phyloP scores from a whole-genome alignment of 164 flowering plant species.

The Umbellularia californica region DNA sequence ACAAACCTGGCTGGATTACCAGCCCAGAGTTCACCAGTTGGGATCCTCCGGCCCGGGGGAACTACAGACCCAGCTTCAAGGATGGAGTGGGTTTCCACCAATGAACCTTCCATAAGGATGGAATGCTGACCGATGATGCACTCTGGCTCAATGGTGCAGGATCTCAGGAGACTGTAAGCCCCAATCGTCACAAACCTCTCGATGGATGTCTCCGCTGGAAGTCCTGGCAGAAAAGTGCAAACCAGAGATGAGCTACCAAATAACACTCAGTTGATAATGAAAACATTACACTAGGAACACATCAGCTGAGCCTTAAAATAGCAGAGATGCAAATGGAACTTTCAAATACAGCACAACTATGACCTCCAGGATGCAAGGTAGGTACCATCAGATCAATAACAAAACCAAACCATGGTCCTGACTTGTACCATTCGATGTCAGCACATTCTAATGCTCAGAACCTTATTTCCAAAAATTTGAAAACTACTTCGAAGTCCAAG shows the following conservation, averaged over 20 bases:
- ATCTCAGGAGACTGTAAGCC: slow-evolving; percentile 70
- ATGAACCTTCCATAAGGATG: slow-evolving; percentile 93
- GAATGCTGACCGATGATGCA: slow-evolving; percentile 95
- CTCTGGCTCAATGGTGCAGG: slow-evolving; percentile 93
- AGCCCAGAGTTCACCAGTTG: slow-evolving; percentile 95
- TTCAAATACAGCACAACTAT: too few species aligned
- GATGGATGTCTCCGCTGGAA: slow-evolving; percentile 86
- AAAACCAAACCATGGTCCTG: too few species aligned
- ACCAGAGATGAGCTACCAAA: background rate
- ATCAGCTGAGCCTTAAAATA: too few species aligned
- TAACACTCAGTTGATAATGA: too few species aligned
- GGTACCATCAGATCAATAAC: too few species aligned
- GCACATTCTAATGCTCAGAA: too few species aligned
- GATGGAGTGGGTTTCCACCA: slow-evolving; percentile 90
- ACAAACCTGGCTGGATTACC: slow-evolving; percentile 97
- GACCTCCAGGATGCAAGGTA: too few species aligned
- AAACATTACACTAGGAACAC: too few species aligned
- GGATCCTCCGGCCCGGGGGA: slow-evolving; percentile 93
- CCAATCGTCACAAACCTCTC: slow-evolving; percentile 91
- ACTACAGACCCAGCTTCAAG: slow-evolving; percentile 95
- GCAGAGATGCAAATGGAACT: too few species aligned
- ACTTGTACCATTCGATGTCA: too few species aligned
- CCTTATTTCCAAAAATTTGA: too few species aligned
- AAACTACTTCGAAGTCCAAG: too few species aligned
- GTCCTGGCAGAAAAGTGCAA: slow-evolving; percentile 38